A percentile compares a stretch with the other conserved stretches of the same genome.
Conservation (phyloP, 1,284 basidiomycete genomes). For the Anthracocystis walkeri region DNA sequence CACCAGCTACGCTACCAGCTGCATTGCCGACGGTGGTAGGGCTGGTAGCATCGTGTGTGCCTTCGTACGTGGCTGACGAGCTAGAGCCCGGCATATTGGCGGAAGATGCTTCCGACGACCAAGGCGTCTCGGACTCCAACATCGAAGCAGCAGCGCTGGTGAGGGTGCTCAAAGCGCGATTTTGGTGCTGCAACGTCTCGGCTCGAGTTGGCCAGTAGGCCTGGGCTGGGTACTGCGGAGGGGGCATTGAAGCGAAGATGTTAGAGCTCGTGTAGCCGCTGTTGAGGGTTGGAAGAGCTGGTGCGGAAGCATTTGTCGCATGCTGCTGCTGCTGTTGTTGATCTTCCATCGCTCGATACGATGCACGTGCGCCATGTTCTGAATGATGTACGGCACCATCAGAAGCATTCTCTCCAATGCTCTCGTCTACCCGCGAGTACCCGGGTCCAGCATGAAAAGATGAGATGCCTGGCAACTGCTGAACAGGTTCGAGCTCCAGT, state of each 20-base stretch:
- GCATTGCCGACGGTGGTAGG: constrained; percentile 21
- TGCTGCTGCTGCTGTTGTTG: neutral
- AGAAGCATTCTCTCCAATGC: neutral
- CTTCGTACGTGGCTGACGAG: constrained; percentile 15
- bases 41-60: constrained; percentile 11
- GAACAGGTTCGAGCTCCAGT: constrained; percentile 27
- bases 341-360: neutral
- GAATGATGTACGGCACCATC: neutral
- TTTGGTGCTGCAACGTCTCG: constrained; percentile 19
- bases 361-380: neutral
- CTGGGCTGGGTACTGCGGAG: constrained; percentile 33
- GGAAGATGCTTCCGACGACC: constrained; percentile 19
- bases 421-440: neutral
- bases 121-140: constrained; percentile 14
- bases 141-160: constrained; percentile 28
- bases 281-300: neutral
- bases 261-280: constrained; percentile 5
- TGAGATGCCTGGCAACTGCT: neutral
- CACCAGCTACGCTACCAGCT: constrained; percentile 12
- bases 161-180: constrained; percentile 20
- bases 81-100: neutral
- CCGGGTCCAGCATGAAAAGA: neutral
- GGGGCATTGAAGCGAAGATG: constrained; percentile 28
- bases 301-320: neutral
- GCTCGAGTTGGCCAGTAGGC: constrained; percentile 28